A percentile compares a stretch with the other conserved stretches of the same genome.
These are phyloP conservation scores for Hymenoscyphus albidus DNA, from an alignment of 2,329 filamentous ascomycete genomes.

Conservation along the genomic window DNA sequence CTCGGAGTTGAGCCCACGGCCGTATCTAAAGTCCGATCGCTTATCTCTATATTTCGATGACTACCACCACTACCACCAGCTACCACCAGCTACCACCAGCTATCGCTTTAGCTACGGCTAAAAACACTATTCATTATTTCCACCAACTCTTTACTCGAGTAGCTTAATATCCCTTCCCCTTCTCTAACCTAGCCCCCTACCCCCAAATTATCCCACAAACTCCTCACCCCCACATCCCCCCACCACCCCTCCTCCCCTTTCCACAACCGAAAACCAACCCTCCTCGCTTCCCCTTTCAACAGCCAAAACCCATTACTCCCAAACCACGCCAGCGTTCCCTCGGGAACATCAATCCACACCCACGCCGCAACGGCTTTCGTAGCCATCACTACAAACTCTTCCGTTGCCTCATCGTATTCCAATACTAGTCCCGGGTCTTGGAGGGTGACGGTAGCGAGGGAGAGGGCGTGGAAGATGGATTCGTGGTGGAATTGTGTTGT, in stretches of 20 bases:
- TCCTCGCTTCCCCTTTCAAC: conserved; percentile 18
- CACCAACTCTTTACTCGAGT: no score
- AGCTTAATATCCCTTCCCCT: background rate
- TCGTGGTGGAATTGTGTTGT: conserved; percentile 19
- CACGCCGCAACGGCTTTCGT: conserved; percentile 23
- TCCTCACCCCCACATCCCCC: conserved; percentile 19
- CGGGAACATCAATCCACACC: conserved; percentile 26
- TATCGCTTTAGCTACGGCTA: no score
- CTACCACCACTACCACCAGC: no score
- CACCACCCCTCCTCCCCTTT: conserved; percentile 15
- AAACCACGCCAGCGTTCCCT: conserved; percentile 22
- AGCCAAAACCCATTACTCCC: conserved; percentile 25
- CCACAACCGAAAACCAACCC: conserved; percentile 18
- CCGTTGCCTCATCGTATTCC: conserved; percentile 8
- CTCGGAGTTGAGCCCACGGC: no score
- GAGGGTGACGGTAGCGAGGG: conserved; percentile 16
- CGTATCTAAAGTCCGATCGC: no score
- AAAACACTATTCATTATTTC: no score
- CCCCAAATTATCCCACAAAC: conserved; percentile 25
- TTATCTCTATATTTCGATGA: no score
- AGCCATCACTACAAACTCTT: conserved; percentile 20
- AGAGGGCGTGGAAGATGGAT: conserved; percentile 20
- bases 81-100: no score
- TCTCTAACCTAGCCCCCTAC: background rate
- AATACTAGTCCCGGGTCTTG: conserved; percentile 19